Evolutionary conservation across 2,329 filamentous ascomycete species (phyloP).

Genomic region (Ceratocystis diversiconidia): DNA sequence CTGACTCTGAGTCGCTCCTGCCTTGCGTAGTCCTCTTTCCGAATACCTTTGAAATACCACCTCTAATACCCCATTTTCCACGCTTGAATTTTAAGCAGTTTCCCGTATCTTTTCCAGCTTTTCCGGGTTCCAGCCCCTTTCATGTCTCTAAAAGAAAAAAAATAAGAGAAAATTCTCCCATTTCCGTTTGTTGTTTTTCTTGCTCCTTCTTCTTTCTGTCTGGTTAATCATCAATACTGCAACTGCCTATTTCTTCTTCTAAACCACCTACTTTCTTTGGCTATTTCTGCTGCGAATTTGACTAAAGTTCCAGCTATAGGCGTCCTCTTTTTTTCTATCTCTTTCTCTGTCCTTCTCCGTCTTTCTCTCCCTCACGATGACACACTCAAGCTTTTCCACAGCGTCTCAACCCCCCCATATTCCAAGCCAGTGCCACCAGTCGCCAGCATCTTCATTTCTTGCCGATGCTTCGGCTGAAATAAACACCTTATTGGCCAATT

Average conservation of each 20-base stretch:
- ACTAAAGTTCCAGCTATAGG: not conserved
- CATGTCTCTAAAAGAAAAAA: not conserved
- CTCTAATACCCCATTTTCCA: not conserved
- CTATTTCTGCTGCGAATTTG: not conserved
- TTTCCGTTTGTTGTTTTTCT: conserved; percentile 3
- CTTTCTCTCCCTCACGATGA: conserved; percentile 5
- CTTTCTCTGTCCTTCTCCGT: not conserved
- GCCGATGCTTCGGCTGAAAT: conserved; percentile 14
- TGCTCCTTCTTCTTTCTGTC: conserved; percentile 2
- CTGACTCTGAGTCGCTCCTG: not conserved
- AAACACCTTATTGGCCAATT: conserved; percentile 9
- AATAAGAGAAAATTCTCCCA: not conserved
- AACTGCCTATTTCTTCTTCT: not conserved
- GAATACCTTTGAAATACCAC: not conserved
- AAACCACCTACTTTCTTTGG: not conserved
- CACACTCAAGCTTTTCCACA: not conserved
- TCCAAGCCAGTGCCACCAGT: not conserved
- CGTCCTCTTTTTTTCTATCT: not conserved
- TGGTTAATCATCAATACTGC: not conserved
- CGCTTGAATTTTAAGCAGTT: not conserved
- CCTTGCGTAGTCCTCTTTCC: not conserved
- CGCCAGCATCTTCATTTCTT: conserved; percentile 9
- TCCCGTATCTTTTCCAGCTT: not conserved
- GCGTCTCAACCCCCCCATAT: not conserved
- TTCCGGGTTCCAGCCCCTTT: conserved; percentile 1